Evolutionary conservation across 1,139 yeast genomes (phyloP).

Genomic region (Eremothecium cymbalariae): DNA sequence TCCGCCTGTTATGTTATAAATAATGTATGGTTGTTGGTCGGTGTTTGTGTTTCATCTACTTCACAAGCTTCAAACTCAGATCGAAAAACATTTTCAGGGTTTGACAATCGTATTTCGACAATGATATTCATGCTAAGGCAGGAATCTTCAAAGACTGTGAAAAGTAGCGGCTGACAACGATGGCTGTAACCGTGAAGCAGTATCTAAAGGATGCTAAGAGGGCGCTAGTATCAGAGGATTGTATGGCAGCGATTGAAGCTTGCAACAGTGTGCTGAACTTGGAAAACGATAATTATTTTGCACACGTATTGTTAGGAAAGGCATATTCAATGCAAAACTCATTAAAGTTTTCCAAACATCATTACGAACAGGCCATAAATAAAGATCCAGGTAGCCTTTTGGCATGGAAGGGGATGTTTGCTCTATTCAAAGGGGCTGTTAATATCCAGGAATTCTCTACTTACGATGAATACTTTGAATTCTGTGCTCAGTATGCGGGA

Average conservation of each 20-base stretch:
- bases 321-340: conserved; percentile 22
- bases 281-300: conserved; percentile 57
- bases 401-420: conserved; percentile 78
- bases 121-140: too few relatives aligned
- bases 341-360: conserved; percentile 36
- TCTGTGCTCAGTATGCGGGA: conserved; percentile 37
- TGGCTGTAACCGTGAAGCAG: conserved; percentile 31
- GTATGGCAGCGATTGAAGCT: conserved; percentile 47
- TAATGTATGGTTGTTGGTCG: background rate
- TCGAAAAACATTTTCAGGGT: too few relatives aligned
- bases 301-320: conserved; percentile 46
- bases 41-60: too few relatives aligned
- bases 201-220: conserved; percentile 51
- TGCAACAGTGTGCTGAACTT: conserved; percentile 44
- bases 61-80: too few relatives aligned
- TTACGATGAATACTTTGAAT: conserved; percentile 41
- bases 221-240: conserved; percentile 50
- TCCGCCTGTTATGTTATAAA: too few relatives aligned
- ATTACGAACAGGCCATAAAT: conserved; percentile 50
- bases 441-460: conserved; percentile 29
- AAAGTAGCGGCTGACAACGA: too few relatives aligned
- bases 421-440: conserved; percentile 33
- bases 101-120: too few relatives aligned
- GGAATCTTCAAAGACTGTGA: too few relatives aligned
- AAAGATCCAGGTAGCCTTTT: conserved; percentile 47